Evolutionary conservation across 1,139 yeast genomes (phyloP).

Genomic region (Geotrichum europaeum): DNA sequence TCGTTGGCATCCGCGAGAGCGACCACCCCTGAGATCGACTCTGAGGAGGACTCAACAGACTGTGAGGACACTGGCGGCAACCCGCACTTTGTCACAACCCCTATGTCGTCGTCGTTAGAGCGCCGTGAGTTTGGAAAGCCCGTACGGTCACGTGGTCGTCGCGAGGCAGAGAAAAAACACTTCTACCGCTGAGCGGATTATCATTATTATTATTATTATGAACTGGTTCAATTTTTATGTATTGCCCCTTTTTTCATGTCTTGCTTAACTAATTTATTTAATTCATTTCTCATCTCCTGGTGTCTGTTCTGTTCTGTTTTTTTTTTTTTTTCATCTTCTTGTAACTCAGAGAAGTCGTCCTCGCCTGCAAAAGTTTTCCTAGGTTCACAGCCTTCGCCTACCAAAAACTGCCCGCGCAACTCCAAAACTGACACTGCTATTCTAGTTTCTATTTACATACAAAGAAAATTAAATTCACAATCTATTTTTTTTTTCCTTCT

Average conservation of each 20-base stretch:
- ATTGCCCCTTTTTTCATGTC: neutral
- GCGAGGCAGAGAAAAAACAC: constrained; percentile 5
- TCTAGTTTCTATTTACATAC: no score
- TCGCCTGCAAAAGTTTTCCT: neutral
- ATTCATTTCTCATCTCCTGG: neutral
- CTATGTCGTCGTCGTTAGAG: neutral
- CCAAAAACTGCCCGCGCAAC: no score
- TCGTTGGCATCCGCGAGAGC: neutral
- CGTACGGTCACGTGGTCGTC: neutral
- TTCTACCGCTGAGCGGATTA: constrained; percentile 6
- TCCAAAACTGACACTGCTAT: no score
- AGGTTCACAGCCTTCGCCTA: no score
- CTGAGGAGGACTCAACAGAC: constrained; percentile 12
- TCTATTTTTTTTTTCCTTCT: neutral
- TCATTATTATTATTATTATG: neutral
- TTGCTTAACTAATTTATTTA: neutral
- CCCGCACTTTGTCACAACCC: constrained; percentile 5
- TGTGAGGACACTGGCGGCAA: constrained; percentile 3
- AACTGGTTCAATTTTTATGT: neutral
- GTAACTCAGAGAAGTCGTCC: neutral
- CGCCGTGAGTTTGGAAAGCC: neutral
- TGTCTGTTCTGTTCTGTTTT: neutral
- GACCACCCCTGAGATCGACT: constrained; percentile 12
- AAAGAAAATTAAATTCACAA: no score
- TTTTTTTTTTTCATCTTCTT: neutral